Evolutionary conservation across 805 yeast genomes (phyloP), one percentile per base, ranked within the genome.

Genomic region (Ogataea nitratoaversa): DNA sequence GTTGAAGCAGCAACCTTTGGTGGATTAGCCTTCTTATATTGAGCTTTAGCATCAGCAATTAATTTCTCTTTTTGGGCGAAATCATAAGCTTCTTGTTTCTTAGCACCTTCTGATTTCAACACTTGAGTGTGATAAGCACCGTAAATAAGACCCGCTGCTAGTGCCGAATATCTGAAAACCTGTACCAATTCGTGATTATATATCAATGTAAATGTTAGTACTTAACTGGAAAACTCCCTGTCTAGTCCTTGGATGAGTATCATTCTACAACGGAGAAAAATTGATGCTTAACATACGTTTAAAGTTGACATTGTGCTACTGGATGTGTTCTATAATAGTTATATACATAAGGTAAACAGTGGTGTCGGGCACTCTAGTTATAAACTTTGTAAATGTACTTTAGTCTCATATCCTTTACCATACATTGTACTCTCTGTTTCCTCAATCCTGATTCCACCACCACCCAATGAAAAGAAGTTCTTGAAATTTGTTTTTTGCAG

Each of bases 141-240:
- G 69, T 86, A 87, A 47, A 78, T 74, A 43, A 90, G 71, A 66
- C 99, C 99, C 53, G 87, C 78, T 40, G 85, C 91, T 53, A 91
- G 76, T 40, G 95, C 83, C 53, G 95, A 72, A 82, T 93, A 91
- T 82, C 98, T 87, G 62, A 90, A 78, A 60, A 90, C 89, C 84
- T 84, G 46, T 32, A 27, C 1, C 3, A 17, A 8, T n/a, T 22
- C 18, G 13, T 5, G 7, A n/a, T 17, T 24, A 35, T 13, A 11
- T 11, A 22, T 31, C 17, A 19, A 22, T 30, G 3, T 36, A 9
- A 32, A 16, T 13, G 36, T 35, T 41, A 37, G 40, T 41, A 37
- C 6, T n/a, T n/a, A n/a, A n/a, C n/a, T n/a, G n/a, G n/a, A 9
- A 16, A 6, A 16, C 14, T 17, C 14, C 14, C 1, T 38, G 9